Evolutionary conservation across 1,139 yeast genomes (phyloP).

Genomic region (Nadsonia starkeyi-henricii): DNA sequence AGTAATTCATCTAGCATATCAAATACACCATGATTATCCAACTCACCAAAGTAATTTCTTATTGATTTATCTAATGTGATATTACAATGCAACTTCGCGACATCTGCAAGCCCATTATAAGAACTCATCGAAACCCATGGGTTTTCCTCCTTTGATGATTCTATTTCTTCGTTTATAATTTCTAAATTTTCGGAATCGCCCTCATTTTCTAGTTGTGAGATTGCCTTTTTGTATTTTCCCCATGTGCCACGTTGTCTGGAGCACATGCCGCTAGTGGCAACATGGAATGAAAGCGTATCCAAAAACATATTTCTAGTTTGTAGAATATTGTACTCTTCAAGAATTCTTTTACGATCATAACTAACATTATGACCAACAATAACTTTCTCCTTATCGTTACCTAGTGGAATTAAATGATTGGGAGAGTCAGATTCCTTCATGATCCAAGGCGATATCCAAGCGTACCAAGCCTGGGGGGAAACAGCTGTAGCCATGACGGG

Average conservation of each 20-base stretch:
- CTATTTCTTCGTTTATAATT: constrained; percentile 4
- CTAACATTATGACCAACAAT: constrained; percentile 84
- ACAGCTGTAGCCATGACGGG: constrained; percentile 78
- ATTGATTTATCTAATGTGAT: constrained; percentile 50
- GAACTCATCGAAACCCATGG: constrained; percentile 37
- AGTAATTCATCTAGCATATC: constrained; percentile 47
- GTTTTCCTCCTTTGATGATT: constrained; percentile 12
- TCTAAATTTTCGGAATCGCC: constrained; percentile 2
- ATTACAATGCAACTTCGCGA: constrained; percentile 68
- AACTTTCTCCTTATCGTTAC: constrained; percentile 34
- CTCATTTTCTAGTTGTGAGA: constrained; percentile 2
- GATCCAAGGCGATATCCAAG: constrained; percentile 85
- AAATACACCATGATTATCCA: constrained; percentile 40
- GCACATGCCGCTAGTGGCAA: constrained; percentile 85
- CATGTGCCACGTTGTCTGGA: constrained; percentile 79
- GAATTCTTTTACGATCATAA: constrained; percentile 75
- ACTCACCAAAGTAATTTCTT: constrained; percentile 49
- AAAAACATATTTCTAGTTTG: constrained; percentile 62
- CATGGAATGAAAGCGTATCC: constrained; percentile 89
- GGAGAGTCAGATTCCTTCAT: constrained; percentile 33
- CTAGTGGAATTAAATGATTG: constrained; percentile 66
- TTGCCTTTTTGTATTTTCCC: constrained; percentile 33
- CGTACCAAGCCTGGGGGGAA: constrained; percentile 74
- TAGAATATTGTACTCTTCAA: constrained; percentile 65
- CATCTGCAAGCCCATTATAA: constrained; percentile 69